Conservation (phyloP, 345 rosid species). For the Camelina hispida region DNA sequence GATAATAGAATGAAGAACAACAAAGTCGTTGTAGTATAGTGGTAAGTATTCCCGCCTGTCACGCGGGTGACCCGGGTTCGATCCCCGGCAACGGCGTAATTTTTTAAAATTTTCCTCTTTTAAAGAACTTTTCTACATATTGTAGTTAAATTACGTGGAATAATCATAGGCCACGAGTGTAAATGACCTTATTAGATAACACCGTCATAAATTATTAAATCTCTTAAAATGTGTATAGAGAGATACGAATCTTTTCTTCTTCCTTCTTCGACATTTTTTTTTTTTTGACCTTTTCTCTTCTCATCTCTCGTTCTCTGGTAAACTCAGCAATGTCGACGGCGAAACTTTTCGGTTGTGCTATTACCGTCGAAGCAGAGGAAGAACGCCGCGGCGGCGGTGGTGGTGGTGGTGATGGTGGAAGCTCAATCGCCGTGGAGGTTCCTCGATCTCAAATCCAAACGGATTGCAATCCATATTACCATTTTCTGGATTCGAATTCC, state of each 20-base stretch:
- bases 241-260: background rate
- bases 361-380: constrained; percentile 15
- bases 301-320: background rate
- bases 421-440: constrained; percentile 13
- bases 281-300: background rate
- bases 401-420: background rate
- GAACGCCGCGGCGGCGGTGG: background rate
- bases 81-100: constrained; percentile 86
- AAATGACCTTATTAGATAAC: background rate
- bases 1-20: background rate
- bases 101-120: background rate
- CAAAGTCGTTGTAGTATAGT: constrained; percentile 88
- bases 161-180: constrained; percentile 12
- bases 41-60: constrained; percentile 96
- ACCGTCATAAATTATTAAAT: constrained; percentile 13
- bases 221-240: background rate
- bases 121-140: background rate
- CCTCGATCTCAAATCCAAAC: background rate
- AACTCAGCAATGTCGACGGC: constrained; percentile 36
- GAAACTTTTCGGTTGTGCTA: constrained; percentile 28
- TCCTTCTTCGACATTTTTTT: background rate
- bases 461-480: background rate
- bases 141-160: constrained; percentile 28
- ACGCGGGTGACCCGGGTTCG: constrained; percentile 98
- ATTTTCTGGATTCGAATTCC: constrained; percentile 16